Evolutionary conservation across 2,329 filamentous ascomycete species (phyloP).

Genomic region (Alternaria panax): DNA sequence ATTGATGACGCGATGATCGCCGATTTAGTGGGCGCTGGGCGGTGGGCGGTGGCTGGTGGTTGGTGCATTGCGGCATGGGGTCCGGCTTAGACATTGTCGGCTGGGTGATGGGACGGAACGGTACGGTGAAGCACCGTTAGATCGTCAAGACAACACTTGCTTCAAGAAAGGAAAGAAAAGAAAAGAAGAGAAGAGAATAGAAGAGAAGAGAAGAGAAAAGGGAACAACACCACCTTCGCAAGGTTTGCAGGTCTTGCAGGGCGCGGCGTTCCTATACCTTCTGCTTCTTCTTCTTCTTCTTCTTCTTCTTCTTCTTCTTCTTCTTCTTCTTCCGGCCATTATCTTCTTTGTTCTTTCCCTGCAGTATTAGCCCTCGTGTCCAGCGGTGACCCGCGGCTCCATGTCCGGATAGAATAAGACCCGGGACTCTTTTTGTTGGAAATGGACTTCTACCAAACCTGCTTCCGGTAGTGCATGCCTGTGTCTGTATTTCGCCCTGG

Average conservation of each 20-base stretch:
- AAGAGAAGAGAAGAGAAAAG: not conserved
- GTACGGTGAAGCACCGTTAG: not conserved
- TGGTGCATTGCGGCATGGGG: not conserved
- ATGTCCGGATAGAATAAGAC: not conserved
- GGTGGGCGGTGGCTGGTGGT: not conserved
- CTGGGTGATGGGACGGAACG: slow-evolving; percentile 5
- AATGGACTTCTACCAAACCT: not conserved
- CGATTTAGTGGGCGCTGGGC: not conserved
- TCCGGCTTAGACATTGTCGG: not conserved
- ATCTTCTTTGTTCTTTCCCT: not conserved
- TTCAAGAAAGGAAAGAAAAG: too few species aligned
- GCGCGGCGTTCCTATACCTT: not conserved
- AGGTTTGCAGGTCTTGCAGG: not conserved
- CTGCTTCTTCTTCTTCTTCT: not conserved
- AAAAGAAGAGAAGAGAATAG: too few species aligned
- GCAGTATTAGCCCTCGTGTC: not conserved
- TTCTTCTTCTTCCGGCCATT: not conserved
- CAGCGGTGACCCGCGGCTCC: not conserved
- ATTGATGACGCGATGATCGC: slow-evolving; percentile 1
- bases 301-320: not conserved
- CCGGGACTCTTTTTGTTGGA: not conserved
- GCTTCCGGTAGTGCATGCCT: not conserved
- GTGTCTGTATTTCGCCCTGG: not conserved
- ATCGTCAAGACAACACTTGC: not conserved
- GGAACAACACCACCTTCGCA: not conserved